Evolutionary conservation across 257 asterid genomes (phyloP), one percentile per base, ranked within the genome.

Genomic region (Ballota nigra): DNA sequence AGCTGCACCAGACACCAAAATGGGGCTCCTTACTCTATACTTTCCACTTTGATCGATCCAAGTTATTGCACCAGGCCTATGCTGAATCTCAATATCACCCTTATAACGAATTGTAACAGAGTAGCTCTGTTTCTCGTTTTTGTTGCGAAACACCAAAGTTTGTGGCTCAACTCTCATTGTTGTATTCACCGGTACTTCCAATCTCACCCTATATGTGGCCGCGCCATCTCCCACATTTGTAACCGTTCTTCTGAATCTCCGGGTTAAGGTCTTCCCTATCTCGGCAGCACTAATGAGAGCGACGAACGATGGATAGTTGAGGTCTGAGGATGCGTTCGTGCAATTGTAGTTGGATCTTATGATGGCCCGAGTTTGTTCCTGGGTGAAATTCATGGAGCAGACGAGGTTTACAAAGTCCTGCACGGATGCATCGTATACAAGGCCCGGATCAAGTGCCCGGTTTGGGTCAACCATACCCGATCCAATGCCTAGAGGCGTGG

Each of bases 301-400:
- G 3, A 79, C 79, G 60, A 82, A 78, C 0, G 86, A 75, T 0
- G 86, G 86, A 56, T 82, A 82, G 49, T 82, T 82, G 45, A 82
- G 57, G 24, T 82, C 86, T 0, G 83, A 72, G 0, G 81, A 75
- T 12, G 83, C 75, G 51, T 51, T 78, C 0, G 86, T 67, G 79
- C 83, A 81, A 10, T 75, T 78, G 76, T 78, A 65, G 58, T 63
- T 68, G 8, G 81, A 72, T 31, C 77, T 75, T 31, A 73, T 51
- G 72, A 82, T 57, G 5, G 75, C 69, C 51, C 16, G 86, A 3
- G 77, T 79, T 49, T 82, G 86, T 8, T 78, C 64, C 3, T 28
- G 65, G 22, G 83, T 82, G 79, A 76, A 78, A 53, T 76, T 76
- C 86, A 82, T 68, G 13, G 82, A 63, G 53, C 86, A 82, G 1